Percentiles rank a stretch among this genome's conserved stretches.
These are phyloP conservation scores for Corniculantispora saksenae DNA, from an alignment of 2,329 filamentous ascomycete species.

Conservation along the genomic window DNA sequence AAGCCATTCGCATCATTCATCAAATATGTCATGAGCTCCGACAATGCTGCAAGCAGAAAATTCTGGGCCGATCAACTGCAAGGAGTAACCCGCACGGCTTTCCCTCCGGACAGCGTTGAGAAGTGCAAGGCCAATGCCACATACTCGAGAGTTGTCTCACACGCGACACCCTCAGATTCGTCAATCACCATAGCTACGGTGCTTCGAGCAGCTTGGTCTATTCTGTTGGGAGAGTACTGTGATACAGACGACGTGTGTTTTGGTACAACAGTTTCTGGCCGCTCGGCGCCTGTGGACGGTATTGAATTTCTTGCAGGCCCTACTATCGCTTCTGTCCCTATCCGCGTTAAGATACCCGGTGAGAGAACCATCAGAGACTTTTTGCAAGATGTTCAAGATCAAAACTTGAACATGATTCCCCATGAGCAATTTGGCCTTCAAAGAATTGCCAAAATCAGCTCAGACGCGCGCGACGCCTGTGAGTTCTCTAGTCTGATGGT, in stretches of 20 bases:
- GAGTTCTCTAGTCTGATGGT: conserved; percentile 26
- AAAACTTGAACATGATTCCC: conserved; percentile 21
- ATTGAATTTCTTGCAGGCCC: conserved; percentile 26
- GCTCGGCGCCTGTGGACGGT: conserved; percentile 22
- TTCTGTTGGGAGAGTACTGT: background rate
- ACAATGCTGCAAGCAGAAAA: background rate
- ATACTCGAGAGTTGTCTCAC: background rate
- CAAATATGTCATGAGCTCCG: conserved; percentile 12
- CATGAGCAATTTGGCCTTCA: conserved; percentile 28
- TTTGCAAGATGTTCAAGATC: conserved; percentile 18
- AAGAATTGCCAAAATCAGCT: conserved; percentile 23
- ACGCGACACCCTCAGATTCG: background rate
- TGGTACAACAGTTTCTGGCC: conserved; percentile 24
- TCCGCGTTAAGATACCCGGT: conserved; percentile 14
- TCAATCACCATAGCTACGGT: conserved; percentile 1
- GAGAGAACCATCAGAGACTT: conserved; percentile 3
- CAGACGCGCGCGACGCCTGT: conserved; percentile 19
- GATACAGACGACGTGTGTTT: conserved; percentile 30
- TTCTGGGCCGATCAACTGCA: conserved; percentile 20
- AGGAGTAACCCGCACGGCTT: conserved; percentile 7
- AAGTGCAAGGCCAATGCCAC: background rate
- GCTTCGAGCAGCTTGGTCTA: background rate
- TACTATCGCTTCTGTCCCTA: conserved; percentile 26
- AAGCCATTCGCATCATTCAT: conserved; percentile 14
- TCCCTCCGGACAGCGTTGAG: conserved; percentile 7